phyloP scores from a whole-genome alignment of 2,329 filamentous ascomycete species.

The Colletotrichum eleusines region DNA sequence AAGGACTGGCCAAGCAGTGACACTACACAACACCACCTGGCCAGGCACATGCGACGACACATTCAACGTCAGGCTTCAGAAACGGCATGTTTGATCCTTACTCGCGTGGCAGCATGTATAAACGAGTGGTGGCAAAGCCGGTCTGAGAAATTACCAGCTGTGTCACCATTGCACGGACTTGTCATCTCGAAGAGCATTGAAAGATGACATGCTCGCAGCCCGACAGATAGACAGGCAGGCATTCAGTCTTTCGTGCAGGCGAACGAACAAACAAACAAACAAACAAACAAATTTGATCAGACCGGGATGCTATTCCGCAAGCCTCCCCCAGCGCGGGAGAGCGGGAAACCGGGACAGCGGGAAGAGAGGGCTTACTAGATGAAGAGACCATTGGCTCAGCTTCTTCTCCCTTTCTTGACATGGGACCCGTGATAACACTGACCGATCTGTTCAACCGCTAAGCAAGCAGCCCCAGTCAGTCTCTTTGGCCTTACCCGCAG shows the following conservation, averaged over 20 bases:
- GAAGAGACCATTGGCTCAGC: slow-evolving; percentile 29
- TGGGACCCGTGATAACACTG: slow-evolving; percentile 26
- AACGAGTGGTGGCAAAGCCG: slow-evolving; percentile 27
- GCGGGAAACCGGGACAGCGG: slow-evolving; percentile 25
- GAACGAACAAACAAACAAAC: not conserved
- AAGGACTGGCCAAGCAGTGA: not conserved
- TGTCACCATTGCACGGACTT: slow-evolving; percentile 10
- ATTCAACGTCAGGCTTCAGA: not conserved
- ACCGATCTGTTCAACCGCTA: slow-evolving; percentile 37
- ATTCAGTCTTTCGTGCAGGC: not conserved
- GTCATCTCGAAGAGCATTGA: not conserved
- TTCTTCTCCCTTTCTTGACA: slow-evolving; percentile 35
- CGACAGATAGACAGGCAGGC: not conserved
- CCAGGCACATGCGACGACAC: slow-evolving; percentile 13
- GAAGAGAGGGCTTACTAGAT: slow-evolving; percentile 36
- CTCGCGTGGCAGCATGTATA: slow-evolving; percentile 32
- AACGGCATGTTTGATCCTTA: slow-evolving; percentile 32
- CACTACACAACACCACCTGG: not conserved
- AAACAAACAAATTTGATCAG: too few species aligned
- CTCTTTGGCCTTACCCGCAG: slow-evolving; percentile 17
- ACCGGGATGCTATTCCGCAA: slow-evolving; percentile 24
- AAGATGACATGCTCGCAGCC: not conserved
- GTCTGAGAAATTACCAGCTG: slow-evolving; percentile 8
- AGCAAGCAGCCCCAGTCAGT: slow-evolving; percentile 30
- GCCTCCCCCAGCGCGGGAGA: slow-evolving; percentile 35